These are phyloP conservation scores for Pichia thaimueangensis DNA, from an alignment of 805 yeast genomes.

Conservation along the genomic window DNA sequence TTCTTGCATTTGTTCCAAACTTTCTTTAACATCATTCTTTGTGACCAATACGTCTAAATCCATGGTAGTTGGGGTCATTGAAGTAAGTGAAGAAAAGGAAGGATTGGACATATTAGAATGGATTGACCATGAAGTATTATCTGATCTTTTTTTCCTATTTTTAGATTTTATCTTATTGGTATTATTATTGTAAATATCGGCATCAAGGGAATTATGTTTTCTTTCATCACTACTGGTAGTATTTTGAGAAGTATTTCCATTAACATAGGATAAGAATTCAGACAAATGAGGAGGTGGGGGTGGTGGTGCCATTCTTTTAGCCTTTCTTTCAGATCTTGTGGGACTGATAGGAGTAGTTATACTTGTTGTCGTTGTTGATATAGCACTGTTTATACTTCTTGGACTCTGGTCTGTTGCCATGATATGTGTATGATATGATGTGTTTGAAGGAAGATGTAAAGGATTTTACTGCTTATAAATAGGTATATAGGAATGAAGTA, in stretches of 20 bases:
- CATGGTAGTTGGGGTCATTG: slow-evolving; percentile 45
- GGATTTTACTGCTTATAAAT: no score
- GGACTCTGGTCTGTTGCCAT: background rate
- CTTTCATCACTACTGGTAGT: background rate
- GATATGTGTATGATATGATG: background rate
- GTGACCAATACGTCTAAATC: slow-evolving; percentile 60
- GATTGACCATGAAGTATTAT: slow-evolving; percentile 1
- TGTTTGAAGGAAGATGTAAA: no score
- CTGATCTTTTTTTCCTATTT: background rate
- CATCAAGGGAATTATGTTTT: no score
- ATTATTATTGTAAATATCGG: background rate
- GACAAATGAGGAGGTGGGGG: slow-evolving; percentile 49
- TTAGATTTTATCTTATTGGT: background rate
- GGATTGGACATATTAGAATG: slow-evolving; percentile 1
- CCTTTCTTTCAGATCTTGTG: slow-evolving; percentile 2
- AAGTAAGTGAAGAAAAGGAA: slow-evolving; percentile 23
- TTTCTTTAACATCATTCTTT: slow-evolving; percentile 48
- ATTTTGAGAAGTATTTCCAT: slow-evolving; percentile 18
- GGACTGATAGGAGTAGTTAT: slow-evolving; percentile 1
- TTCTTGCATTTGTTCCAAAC: slow-evolving; percentile 42
- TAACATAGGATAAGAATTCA: slow-evolving; percentile 52
- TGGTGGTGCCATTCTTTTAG: slow-evolving; percentile 8
- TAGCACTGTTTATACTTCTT: background rate
- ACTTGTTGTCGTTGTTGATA: no score
- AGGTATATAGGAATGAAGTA: no score